Percentiles rank a stretch among this genome's conserved stretches.
Evolutionary conservation across 768 basidiomycete species (phyloP).

Genomic region (Solioccasus polychromus): DNA sequence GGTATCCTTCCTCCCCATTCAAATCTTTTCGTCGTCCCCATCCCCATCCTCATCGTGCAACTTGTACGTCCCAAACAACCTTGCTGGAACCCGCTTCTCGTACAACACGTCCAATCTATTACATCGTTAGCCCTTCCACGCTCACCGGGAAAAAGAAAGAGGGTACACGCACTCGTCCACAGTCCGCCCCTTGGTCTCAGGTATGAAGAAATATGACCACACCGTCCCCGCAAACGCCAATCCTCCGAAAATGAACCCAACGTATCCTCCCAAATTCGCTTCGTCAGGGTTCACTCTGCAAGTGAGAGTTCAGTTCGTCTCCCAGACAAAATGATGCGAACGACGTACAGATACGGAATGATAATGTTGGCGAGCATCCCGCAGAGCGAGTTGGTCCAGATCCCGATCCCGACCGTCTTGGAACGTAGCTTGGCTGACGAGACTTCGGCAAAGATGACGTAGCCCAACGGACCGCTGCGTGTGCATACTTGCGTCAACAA

Average conservation of each 20-base stretch:
- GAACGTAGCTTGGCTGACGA: constrained; percentile 31
- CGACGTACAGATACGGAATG: constrained; percentile 28
- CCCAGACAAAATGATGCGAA: background rate
- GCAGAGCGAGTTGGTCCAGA: constrained; percentile 25
- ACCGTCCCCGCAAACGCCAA: constrained; percentile 17
- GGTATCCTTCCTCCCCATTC: no score
- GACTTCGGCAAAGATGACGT: constrained; percentile 28
- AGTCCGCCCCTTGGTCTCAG: constrained; percentile 27
- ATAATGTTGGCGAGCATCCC: constrained; percentile 24
- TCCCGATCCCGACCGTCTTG: constrained; percentile 28
- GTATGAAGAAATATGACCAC: constrained; percentile 29
- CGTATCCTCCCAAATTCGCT: constrained; percentile 27
- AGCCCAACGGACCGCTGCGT: constrained; percentile 26
- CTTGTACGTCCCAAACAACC: constrained; percentile 19
- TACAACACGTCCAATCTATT: constrained; percentile 31
- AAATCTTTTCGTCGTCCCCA: no score
- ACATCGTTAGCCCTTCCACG: no score
- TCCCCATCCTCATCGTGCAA: constrained; percentile 13
- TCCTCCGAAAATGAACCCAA: constrained; percentile 29
- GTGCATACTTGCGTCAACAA: constrained; percentile 1
- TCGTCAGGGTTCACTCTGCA: constrained; percentile 27
- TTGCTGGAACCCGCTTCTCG: constrained; percentile 29
- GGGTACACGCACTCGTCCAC: constrained; percentile 30
- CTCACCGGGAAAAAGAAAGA: background rate
- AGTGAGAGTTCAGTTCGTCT: background rate